These are phyloP conservation scores for Saccharomycopsis oosterbeekiorum DNA, from an alignment of 805 yeast genomes.

Conservation along the genomic window DNA sequence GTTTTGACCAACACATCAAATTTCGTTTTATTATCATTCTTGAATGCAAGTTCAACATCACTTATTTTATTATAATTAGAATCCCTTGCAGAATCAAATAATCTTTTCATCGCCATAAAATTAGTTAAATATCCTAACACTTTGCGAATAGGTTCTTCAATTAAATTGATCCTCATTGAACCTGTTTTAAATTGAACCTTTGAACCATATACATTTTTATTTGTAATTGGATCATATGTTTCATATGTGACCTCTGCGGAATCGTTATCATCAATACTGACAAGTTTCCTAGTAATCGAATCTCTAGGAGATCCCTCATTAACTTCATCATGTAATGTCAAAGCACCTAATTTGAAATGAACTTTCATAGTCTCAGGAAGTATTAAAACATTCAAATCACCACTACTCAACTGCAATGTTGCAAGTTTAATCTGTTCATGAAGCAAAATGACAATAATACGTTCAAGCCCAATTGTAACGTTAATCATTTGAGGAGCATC, in stretches of 20 bases:
- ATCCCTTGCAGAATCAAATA: slow-evolving; percentile 84
- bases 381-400: slow-evolving; percentile 53
- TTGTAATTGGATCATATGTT: slow-evolving; percentile 54
- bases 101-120: slow-evolving; percentile 73
- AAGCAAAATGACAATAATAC: slow-evolving; percentile 64
- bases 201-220: slow-evolving; percentile 41
- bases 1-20: slow-evolving; percentile 67
- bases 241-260: slow-evolving; percentile 79
- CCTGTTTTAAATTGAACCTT: slow-evolving; percentile 59
- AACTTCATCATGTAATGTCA: slow-evolving; percentile 68
- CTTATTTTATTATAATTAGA: slow-evolving; percentile 79
- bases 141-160: slow-evolving; percentile 68
- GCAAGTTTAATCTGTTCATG: slow-evolving; percentile 79
- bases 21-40: slow-evolving; percentile 52
- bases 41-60: slow-evolving; percentile 39
- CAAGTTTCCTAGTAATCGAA: slow-evolving; percentile 51
- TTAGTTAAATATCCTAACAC: slow-evolving; percentile 59
- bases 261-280: slow-evolving; percentile 73
- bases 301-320: slow-evolving; percentile 51
- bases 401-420: slow-evolving; percentile 65
- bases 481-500: slow-evolving; percentile 67
- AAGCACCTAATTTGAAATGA: slow-evolving; percentile 63
- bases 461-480: slow-evolving; percentile 57
- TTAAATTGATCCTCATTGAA: slow-evolving; percentile 63
- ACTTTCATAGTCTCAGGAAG: slow-evolving; percentile 74